Percentiles rank a stretch among this genome's conserved stretches.
Evolutionary conservation across 768 basidiomycete genomes (phyloP).

Genomic region (Asterophora lycoperdoides): DNA sequence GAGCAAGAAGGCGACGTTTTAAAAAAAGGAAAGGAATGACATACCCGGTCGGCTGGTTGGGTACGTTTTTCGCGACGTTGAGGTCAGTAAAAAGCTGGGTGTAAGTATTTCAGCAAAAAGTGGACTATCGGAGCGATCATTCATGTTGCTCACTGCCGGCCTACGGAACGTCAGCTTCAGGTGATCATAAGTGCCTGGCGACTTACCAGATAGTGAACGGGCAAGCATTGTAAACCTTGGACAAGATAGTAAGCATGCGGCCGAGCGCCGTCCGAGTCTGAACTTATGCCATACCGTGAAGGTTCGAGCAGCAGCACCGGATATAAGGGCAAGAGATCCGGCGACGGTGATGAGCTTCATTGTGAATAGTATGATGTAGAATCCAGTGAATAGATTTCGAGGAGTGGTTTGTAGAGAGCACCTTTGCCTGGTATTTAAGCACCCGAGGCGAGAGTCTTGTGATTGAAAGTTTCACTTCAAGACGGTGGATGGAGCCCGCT

Average conservation of each 20-base stretch:
- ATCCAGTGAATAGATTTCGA: too few species aligned
- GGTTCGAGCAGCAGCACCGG: slow-evolving; percentile 42
- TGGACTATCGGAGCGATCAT: not conserved
- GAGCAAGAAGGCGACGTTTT: not conserved
- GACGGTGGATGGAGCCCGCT: too few species aligned
- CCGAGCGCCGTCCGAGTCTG: not conserved
- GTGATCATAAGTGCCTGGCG: not conserved
- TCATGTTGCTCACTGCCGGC: slow-evolving; percentile 28
- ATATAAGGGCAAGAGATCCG: slow-evolving; percentile 24
- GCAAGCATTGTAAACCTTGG: slow-evolving; percentile 51
- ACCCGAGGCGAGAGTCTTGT: too few species aligned
- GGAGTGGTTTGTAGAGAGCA: too few species aligned
- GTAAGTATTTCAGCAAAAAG: too few species aligned
- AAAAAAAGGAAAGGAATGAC: not conserved
- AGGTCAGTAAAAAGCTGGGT: slow-evolving; percentile 7
- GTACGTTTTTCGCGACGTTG: slow-evolving; percentile 2
- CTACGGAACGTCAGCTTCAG: slow-evolving; percentile 4
- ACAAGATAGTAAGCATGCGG: not conserved
- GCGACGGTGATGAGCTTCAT: slow-evolving; percentile 23
- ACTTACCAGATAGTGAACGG: slow-evolving; percentile 62
- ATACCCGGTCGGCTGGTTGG: slow-evolving; percentile 8
- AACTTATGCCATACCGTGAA: slow-evolving; percentile 36
- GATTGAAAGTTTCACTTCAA: too few species aligned
- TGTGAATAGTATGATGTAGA: too few species aligned
- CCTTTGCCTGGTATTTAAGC: too few species aligned